phyloP scores from a whole-genome alignment of 2,329 filamentous ascomycete species.

The Arthrobotrys megalospora region DNA sequence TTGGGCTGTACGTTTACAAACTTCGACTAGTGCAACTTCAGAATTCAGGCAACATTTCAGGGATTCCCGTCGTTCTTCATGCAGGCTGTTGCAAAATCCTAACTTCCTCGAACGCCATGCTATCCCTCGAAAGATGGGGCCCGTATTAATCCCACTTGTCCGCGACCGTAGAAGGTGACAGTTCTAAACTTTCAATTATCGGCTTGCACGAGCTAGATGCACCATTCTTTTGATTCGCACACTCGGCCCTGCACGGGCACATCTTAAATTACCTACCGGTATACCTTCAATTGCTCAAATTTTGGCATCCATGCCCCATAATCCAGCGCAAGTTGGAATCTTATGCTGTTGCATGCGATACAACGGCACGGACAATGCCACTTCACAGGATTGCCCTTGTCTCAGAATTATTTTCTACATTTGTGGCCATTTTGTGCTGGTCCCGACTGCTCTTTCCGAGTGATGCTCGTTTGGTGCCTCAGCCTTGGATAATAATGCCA shows the following conservation, averaged over 20 bases:
- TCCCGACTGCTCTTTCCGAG: background rate
- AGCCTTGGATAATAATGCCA: conserved; percentile 13
- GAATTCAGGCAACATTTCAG: conserved; percentile 28
- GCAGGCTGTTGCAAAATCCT: background rate
- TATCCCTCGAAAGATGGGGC: background rate
- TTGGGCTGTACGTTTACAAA: background rate
- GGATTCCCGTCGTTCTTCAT: conserved; percentile 8
- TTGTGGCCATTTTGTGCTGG: background rate
- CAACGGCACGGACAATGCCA: conserved; percentile 18
- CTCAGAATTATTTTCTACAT: conserved; percentile 3
- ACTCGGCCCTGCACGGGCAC: background rate
- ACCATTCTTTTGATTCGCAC: background rate
- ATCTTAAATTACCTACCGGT: background rate
- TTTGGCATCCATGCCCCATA: background rate
- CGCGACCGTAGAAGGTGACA: no score
- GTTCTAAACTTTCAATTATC: background rate
- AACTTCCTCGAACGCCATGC: background rate
- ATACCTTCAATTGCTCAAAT: background rate
- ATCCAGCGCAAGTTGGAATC: background rate
- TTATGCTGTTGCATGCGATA: conserved; percentile 16
- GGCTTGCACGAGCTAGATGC: background rate
- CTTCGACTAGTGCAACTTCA: background rate
- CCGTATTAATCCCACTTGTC: background rate
- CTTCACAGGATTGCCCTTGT: conserved; percentile 15
- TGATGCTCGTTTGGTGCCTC: background rate